Evolutionary conservation across 352 stramenopile genomes (phyloP).

Genomic region (Pythium angustatum): DNA sequence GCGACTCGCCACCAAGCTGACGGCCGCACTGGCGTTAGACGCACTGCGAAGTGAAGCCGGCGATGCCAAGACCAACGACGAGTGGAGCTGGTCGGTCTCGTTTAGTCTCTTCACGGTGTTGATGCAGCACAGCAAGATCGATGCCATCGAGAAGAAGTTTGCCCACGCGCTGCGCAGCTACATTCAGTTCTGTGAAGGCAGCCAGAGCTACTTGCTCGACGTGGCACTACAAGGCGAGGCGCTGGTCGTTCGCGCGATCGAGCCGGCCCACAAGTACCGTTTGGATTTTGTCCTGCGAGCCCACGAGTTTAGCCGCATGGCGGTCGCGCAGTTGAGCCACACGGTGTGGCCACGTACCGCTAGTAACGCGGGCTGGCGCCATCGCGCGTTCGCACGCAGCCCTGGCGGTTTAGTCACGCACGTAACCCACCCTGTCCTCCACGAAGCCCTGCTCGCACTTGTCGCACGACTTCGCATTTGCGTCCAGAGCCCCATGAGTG

Average conservation of each 20-base stretch:
- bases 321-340: conserved; percentile 21
- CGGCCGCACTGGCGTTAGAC: conserved; percentile 50
- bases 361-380: background rate
- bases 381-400: conserved; percentile 25
- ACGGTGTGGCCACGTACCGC: conserved; percentile 18
- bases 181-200: conserved; percentile 39
- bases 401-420: conserved; percentile 44
- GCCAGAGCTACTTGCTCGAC: conserved; percentile 50
- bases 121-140: conserved; percentile 43
- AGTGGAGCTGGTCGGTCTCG: conserved; percentile 27
- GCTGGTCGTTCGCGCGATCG: conserved; percentile 45
- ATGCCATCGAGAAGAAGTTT: conserved; percentile 54
- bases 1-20: conserved; percentile 38
- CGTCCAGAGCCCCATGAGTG: conserved; percentile 16
- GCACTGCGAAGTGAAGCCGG: conserved; percentile 37
- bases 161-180: conserved; percentile 43
- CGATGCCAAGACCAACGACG: conserved; percentile 23
- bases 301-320: conserved; percentile 43
- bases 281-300: conserved; percentile 53
- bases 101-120: conserved; percentile 56
- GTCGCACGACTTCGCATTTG: conserved; percentile 39
- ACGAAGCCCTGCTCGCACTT: conserved; percentile 36
- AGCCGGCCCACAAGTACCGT: conserved; percentile 58
- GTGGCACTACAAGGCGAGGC: conserved; percentile 34
- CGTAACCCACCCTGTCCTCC: conserved; percentile 37